Evolutionary conservation across 495 filamentous ascomycete species (phyloP).

Genomic region (Daldinia concentrica): DNA sequence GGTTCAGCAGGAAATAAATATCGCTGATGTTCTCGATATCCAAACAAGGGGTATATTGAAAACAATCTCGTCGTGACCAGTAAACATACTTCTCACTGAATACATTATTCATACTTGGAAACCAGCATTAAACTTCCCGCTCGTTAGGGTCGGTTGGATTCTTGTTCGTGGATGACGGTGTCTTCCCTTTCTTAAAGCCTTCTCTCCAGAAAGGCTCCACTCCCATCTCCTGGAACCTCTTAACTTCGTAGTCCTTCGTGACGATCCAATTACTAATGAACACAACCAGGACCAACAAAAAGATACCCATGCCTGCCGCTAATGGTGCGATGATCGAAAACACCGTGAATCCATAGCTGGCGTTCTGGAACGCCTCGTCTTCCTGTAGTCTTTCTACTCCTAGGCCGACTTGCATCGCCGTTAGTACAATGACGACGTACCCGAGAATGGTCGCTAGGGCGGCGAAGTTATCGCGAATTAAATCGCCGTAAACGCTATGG

Average conservation of each 20-base stretch:
- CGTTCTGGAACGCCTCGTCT: constrained; percentile 55
- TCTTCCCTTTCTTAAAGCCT: neutral
- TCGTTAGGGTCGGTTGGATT: constrained; percentile 7
- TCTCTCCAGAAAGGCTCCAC: constrained; percentile 43
- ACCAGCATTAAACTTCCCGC: constrained; percentile 9
- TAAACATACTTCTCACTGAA: neutral
- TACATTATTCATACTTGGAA: neutral
- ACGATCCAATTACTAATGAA: constrained; percentile 42
- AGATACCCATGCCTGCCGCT: constrained; percentile 35
- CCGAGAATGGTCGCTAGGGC: constrained; percentile 55
- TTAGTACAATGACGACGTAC: constrained; percentile 64
- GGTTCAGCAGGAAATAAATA: neutral
- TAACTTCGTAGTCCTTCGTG: constrained; percentile 40
- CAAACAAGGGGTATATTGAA: neutral
- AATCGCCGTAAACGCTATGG: constrained; percentile 41
- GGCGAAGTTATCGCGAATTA: constrained; percentile 59
- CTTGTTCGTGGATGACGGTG: neutral
- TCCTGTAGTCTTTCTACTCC: constrained; percentile 51
- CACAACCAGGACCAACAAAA: constrained; percentile 34
- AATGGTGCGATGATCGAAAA: constrained; percentile 56
- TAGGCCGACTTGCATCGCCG: constrained; percentile 69
- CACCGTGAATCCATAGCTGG: constrained; percentile 63
- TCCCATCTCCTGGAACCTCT: constrained; percentile 41
- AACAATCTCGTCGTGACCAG: neutral
- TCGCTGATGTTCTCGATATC: neutral